These are phyloP conservation scores for Coniella lustricola DNA, from an alignment of 2,329 filamentous ascomycete genomes.

Conservation along the genomic window DNA sequence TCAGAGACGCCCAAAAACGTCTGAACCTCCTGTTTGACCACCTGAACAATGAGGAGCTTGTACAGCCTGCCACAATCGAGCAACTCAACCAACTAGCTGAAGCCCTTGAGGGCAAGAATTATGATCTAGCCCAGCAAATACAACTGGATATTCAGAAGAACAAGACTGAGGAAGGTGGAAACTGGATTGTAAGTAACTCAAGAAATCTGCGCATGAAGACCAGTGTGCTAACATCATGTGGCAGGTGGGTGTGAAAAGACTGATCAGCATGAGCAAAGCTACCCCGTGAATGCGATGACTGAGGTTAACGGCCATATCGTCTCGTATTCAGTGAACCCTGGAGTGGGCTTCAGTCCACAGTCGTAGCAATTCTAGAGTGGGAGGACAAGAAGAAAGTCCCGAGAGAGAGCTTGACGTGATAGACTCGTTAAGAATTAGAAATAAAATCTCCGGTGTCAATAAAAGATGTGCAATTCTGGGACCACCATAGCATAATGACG, in stretches of 20 bases:
- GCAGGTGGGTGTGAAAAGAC: slow-evolving; percentile 67
- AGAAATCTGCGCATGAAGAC: background rate
- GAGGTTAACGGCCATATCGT: too few relatives aligned
- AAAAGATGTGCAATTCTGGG: too few relatives aligned
- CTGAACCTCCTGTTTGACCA: slow-evolving; percentile 93
- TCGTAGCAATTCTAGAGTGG: too few relatives aligned
- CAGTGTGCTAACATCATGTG: slow-evolving; percentile 31
- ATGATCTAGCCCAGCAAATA: slow-evolving; percentile 57
- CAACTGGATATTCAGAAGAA: slow-evolving; percentile 71
- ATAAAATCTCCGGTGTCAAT: background rate
- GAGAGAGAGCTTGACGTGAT: too few relatives aligned
- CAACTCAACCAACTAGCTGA: slow-evolving; percentile 58
- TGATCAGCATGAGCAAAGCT: slow-evolving; percentile 73
- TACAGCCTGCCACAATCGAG: slow-evolving; percentile 71
- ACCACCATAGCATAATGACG: background rate
- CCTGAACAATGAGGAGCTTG: slow-evolving; percentile 87
- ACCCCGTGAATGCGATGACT: slow-evolving; percentile 48
- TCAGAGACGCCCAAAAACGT: slow-evolving; percentile 89
- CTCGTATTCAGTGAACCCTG: too few relatives aligned
- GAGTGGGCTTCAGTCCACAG: too few relatives aligned
- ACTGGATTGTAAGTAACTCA: slow-evolving; percentile 70
- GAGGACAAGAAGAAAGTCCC: too few relatives aligned
- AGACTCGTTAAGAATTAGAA: background rate
- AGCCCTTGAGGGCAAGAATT: slow-evolving; percentile 63
- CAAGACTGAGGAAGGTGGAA: slow-evolving; percentile 72